These are phyloP conservation scores for Coemansia sp. DNA, from an alignment of 192 early-diverging fungal genomes.

Conservation along the genomic window DNA sequence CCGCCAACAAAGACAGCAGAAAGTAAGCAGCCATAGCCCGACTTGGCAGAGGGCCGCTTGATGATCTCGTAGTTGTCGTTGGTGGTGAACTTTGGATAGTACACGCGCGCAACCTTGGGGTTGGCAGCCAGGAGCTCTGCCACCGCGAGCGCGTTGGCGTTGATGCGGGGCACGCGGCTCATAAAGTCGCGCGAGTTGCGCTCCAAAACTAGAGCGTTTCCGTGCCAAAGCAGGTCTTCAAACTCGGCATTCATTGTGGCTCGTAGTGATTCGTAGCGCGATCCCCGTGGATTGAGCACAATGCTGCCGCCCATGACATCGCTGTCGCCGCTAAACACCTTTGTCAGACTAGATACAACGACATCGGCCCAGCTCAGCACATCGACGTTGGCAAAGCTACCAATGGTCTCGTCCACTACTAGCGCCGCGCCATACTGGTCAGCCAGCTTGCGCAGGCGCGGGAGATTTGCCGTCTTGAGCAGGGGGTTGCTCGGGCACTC, in stretches of 20 bases:
- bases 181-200: slow-evolving; percentile 88
- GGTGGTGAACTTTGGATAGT: slow-evolving; percentile 82
- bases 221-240: slow-evolving; percentile 83
- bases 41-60: slow-evolving; percentile 46
- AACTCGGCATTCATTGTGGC: slow-evolving; percentile 57
- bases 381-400: slow-evolving; percentile 86
- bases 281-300: slow-evolving; percentile 68
- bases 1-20: slow-evolving; percentile 65
- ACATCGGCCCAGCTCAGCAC: slow-evolving; percentile 79
- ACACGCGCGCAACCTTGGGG: slow-evolving; percentile 66
- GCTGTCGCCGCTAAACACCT: slow-evolving; percentile 92
- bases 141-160: slow-evolving; percentile 74
- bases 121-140: slow-evolving; percentile 66
- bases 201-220: slow-evolving; percentile 92
- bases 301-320: slow-evolving; percentile 98
- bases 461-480: slow-evolving; percentile 75
- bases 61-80: slow-evolving; percentile 65
- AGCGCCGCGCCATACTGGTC: slow-evolving; percentile 72
- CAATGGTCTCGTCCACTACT: slow-evolving; percentile 95
- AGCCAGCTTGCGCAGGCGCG: slow-evolving; percentile 68
- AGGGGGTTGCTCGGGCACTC: slow-evolving; percentile 96
- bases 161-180: slow-evolving; percentile 68
- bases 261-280: slow-evolving; percentile 56
- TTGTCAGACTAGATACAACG: slow-evolving; percentile 87
- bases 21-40: slow-evolving; percentile 87